Percentiles rank a stretch among this genome's conserved stretches.
phyloP scores from a whole-genome alignment of 2,329 filamentous ascomycete genomes.

The Trichoderma atroviride region DNA sequence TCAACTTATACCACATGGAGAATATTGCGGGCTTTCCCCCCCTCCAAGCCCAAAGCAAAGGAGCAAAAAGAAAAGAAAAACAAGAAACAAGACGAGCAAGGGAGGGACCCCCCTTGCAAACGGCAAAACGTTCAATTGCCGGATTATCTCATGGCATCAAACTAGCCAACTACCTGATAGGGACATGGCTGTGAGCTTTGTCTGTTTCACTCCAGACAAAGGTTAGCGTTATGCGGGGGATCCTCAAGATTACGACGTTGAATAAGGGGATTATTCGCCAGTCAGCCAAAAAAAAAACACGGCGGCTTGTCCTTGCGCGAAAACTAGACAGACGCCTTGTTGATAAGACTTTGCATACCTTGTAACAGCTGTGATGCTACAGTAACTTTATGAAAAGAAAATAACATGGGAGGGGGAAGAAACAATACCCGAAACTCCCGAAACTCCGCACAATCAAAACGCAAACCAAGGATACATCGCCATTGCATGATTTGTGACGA shows the following conservation, averaged over 20 bases:
- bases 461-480: background rate
- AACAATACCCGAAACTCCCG: no score
- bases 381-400: background rate
- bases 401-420: background rate
- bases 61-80: background rate
- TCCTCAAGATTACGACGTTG: background rate
- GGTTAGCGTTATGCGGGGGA: slow-evolving; percentile 18
- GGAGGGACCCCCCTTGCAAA: background rate
- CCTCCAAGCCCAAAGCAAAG: background rate
- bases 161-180: background rate
- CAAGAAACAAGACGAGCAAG: background rate
- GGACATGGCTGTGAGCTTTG: background rate
- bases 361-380: background rate
- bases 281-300: background rate
- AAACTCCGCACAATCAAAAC: background rate
- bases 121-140: slow-evolving; percentile 5
- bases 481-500: slow-evolving; percentile 8
- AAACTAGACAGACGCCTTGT: background rate
- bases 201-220: slow-evolving; percentile 1
- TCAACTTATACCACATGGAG: background rate
- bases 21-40: background rate
- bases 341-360: background rate
- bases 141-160: background rate
- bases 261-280: background rate
- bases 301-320: background rate